phyloP scores from a whole-genome alignment of 768 basidiomycete species.

The Boletus rubescentipes region DNA sequence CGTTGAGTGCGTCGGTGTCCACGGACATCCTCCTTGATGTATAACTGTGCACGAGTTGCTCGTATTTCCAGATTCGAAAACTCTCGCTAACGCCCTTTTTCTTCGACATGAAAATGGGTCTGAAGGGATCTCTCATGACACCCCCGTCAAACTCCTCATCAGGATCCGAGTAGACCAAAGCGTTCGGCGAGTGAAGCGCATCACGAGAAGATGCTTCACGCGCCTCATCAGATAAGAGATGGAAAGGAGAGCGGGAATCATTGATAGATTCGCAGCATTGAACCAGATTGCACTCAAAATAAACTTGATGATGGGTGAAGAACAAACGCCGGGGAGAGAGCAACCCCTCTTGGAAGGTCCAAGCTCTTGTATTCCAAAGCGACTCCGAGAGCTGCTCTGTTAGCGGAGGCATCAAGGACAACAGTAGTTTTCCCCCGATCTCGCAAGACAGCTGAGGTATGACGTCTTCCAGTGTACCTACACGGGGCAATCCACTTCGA shows the following conservation, averaged over 20 bases:
- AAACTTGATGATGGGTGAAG: not conserved
- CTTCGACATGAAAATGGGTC: not conserved
- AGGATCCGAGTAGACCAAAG: not conserved
- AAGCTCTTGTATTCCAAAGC: not conserved
- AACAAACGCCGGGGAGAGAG: not conserved
- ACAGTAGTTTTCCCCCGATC: not conserved
- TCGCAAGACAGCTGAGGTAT: not conserved
- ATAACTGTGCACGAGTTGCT: not conserved
- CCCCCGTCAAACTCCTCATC: not conserved
- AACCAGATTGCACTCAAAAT: not conserved
- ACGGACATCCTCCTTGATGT: not conserved
- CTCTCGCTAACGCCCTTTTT: not conserved
- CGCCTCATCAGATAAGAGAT: not conserved
- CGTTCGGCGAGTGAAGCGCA: not conserved
- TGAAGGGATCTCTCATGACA: too few species aligned
- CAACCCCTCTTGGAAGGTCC: not conserved
- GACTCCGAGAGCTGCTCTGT: not conserved
- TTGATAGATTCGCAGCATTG: conserved; percentile 1
- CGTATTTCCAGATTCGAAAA: not conserved
- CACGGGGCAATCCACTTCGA: not conserved
- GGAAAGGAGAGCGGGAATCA: not conserved
- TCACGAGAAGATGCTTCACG: not conserved
- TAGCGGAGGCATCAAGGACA: not conserved
- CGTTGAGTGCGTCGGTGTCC: not conserved
- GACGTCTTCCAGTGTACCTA: not conserved